Evolutionary conservation across 2,329 filamentous ascomycete genomes (phyloP).

Genomic region (Alternaria tenuissima): DNA sequence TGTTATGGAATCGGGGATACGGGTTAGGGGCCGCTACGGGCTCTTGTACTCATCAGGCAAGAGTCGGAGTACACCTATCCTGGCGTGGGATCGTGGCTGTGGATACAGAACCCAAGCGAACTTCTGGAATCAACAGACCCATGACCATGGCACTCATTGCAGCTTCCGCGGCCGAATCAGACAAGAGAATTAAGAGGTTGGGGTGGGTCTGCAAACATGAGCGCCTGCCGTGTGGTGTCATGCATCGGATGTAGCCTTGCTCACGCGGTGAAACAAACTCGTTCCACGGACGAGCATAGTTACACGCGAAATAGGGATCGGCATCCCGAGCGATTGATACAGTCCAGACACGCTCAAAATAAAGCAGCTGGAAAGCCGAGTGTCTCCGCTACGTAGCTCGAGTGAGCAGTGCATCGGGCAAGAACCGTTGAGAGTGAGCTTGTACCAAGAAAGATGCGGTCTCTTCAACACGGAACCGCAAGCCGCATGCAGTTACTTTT

Average conservation of each 20-base stretch:
- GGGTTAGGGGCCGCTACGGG: background rate
- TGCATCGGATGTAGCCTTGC: background rate
- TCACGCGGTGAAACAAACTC: background rate
- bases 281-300: background rate
- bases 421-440: background rate
- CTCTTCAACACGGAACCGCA: background rate
- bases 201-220: background rate
- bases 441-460: background rate
- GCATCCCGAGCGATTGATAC: background rate
- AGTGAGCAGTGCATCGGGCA: background rate
- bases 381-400: background rate
- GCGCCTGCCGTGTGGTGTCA: background rate
- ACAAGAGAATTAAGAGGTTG: background rate
- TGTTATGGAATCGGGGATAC: background rate
- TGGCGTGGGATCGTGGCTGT: background rate
- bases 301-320: background rate
- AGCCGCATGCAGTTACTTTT: background rate
- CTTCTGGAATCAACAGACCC: background rate
- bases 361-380: background rate
- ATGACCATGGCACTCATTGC: background rate
- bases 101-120: background rate
- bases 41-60: background rate
- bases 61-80: background rate
- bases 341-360: background rate
- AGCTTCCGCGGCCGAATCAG: background rate